Base-by-base conservation (phyloP, 192 early-diverging fungal species). In the Cetraspora pellucida region DNA sequence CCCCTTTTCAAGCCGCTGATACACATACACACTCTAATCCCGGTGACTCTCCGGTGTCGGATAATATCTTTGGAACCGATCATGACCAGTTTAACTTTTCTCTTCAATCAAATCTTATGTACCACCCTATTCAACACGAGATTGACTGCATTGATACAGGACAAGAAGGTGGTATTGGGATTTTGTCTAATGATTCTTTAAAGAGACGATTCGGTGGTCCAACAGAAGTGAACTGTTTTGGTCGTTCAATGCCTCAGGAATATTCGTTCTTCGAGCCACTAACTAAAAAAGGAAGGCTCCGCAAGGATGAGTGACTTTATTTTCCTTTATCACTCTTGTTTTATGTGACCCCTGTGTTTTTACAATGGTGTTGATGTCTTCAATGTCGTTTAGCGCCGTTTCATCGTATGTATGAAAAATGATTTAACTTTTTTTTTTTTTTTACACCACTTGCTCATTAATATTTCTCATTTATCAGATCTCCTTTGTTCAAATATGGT, bases 131-230 rank as follows among this genome's bases (percentile, higher is more conserved):
- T 54, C 74, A 75, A 14, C 59, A 43, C n/a, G 74, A 75, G 43
- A 75, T 75, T 50, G 74, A 75, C 16, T 30, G 44, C 10, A 65
- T 75, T 49, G 63, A 54, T 21, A 50, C 63, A 30, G 61, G 74
- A 17, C 74, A 75, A 31, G 71, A 72, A 17, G 74, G 61, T 52
- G 61, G 74, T 30, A 65, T 75, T 60, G 61, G 61, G 52, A 65
- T 50, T 28, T 28, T 63, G 46, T 13, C 14, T 19, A 65, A 63
- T 65, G 74, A 65, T 49, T 21, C 3, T 21, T 54, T 75, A 27
- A 75, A 75, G 37, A 50, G 74, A 31, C 23, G 63, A 25, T 74
- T 28, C 14, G 45, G 21, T 28, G 43, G 50, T 19, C 19, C 25
- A 28, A 75, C 43, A 17, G 74, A 75, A 63, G 7, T 45, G n/a